Evolutionary conservation across 805 yeast genomes (phyloP), one percentile per base, ranked within the genome.

Genomic region (Zygosaccharomyces siamensis): DNA sequence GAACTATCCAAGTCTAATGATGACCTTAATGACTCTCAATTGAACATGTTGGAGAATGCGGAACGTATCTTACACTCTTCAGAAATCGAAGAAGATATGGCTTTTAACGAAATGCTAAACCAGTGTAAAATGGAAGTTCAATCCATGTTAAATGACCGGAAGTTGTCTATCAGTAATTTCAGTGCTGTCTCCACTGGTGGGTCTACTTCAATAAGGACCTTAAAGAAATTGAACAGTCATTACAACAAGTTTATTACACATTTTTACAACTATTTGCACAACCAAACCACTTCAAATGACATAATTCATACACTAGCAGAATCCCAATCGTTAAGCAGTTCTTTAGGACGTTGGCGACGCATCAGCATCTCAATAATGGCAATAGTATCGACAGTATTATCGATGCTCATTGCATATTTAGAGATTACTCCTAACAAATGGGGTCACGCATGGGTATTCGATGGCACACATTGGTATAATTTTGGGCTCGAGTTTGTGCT

Each of bases 1-100:
- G 60, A 62, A 43, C 44, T 66, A 36, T 61, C 66, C 46, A 63
- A 63, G 50, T 54, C 56, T 3, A 66, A 63, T 37, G 70, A 66
- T 27, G 68, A 64, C 39, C 32, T 62, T 39, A 64, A 63, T 41
- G 70, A 63, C 33, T 47, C 62, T 2, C 60, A 58, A 48, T 41
- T 66, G 38, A 56, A 56, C 23, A 43, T 62, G 50, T 43, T 60
- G 7, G 69, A 66, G 21, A 55, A 51, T 44, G 60, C 67, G 1
- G 54, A 50, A 16, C 50, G 46, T 23, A 62, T 66, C 1, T 48
- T 63, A 38, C 51, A 55, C 10, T 45, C 62, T 3, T 45, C 53
- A 2, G 60, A 54, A 28, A 28, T 50, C 1, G 39, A 35, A 6
- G 56, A 54, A 38, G 64, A 61, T 16, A 64, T 61, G 38, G 47